Percentiles rank a stretch among this genome's conserved stretches.
Evolutionary conservation across 2,329 filamentous ascomycete genomes (phyloP).

Genomic region (Paecilomyces formosus): DNA sequence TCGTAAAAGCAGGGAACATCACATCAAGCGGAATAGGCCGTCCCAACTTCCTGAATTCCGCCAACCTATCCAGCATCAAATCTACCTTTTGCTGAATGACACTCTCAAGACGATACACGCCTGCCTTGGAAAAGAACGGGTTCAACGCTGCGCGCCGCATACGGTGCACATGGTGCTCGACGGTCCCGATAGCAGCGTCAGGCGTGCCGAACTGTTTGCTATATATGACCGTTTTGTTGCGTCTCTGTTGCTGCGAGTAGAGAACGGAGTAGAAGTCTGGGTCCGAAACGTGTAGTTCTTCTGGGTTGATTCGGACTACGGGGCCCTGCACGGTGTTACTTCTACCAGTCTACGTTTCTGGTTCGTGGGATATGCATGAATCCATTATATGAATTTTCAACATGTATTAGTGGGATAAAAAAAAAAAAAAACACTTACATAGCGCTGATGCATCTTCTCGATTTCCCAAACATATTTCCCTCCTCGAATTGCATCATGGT

Average conservation of each 20-base stretch:
- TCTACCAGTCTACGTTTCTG: too few relatives aligned
- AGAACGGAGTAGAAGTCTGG: conserved; percentile 10
- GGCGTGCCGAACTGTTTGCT: conserved; percentile 12
- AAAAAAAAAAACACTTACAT: conserved; percentile 2
- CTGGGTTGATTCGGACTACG: conserved; percentile 12
- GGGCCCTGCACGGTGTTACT: conserved; percentile 4
- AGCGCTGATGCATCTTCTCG: conserved; percentile 10
- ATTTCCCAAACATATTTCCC: conserved; percentile 11
- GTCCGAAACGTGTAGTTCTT: conserved; percentile 13
- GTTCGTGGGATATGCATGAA: too few relatives aligned
- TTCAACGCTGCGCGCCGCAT: conserved; percentile 21
- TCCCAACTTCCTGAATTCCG: not conserved
- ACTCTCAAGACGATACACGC: conserved; percentile 24
- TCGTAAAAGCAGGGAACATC: not conserved
- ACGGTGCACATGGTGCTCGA: conserved; percentile 13
- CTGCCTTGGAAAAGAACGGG: conserved; percentile 33
- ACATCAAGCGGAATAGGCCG: not conserved
- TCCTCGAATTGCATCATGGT: conserved; percentile 12
- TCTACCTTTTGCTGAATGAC: conserved; percentile 20
- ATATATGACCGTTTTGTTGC: conserved; percentile 7
- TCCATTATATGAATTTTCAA: not conserved
- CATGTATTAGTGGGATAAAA: too few relatives aligned
- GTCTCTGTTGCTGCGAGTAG: conserved; percentile 2
- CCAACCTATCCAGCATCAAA: not conserved
- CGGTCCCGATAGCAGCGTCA: conserved; percentile 18